Percentiles rank a stretch among this genome's conserved stretches.
Conservation (phyloP, 805 yeast genomes). For the Candida pseudoglaebosa region DNA sequence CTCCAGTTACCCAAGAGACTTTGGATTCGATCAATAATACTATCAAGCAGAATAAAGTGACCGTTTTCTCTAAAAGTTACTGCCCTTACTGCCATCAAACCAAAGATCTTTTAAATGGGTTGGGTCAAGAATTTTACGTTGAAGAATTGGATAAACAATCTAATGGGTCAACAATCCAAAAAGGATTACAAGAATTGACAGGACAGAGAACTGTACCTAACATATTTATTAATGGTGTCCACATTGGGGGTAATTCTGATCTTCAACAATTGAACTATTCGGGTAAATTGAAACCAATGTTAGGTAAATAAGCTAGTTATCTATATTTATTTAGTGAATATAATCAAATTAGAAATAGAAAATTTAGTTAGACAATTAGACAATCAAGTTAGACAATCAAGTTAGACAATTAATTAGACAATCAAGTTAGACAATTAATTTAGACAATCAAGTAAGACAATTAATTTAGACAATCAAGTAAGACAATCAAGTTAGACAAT, state of each 20-base stretch:
- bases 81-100: constrained; percentile 28
- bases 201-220: constrained; percentile 37
- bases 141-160: constrained; percentile 24
- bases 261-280: constrained; percentile 23
- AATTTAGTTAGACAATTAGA: no score
- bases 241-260: constrained; percentile 37
- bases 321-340: neutral
- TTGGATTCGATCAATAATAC: constrained; percentile 8
- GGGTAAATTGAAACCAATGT: constrained; percentile 19
- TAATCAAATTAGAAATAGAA: no score
- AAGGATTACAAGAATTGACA: constrained; percentile 26
- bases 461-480: no score
- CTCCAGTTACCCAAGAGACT: constrained; percentile 11
- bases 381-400: no score
- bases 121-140: constrained; percentile 19
- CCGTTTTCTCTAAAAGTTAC: constrained; percentile 27
- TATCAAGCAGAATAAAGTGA: constrained; percentile 14
- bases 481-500: no score
- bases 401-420: no score
- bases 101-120: constrained; percentile 15
- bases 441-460: no score
- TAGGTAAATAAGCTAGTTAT: constrained; percentile 5
- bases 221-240: constrained; percentile 33
- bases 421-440: no score
- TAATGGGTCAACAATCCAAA: constrained; percentile 27